These are phyloP conservation scores for Diutina sp. DNA, from an alignment of 1,139 yeast species.

Conservation along the genomic window DNA sequence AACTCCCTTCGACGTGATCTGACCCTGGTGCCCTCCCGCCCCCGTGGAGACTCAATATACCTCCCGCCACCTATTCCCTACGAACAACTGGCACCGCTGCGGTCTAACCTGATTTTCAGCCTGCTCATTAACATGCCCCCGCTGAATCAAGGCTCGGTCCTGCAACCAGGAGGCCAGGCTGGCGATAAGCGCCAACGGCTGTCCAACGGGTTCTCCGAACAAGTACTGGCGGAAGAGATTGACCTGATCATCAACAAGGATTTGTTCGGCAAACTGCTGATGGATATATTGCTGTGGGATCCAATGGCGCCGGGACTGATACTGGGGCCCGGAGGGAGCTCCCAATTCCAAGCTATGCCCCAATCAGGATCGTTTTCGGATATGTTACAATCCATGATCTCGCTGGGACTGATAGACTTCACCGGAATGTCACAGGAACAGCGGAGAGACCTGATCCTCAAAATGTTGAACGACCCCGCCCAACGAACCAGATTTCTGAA, in stretches of 20 bases:
- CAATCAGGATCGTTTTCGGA: constrained; percentile 17
- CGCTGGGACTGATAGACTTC: constrained; percentile 28
- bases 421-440: constrained; percentile 29
- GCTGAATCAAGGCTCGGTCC: constrained; percentile 17
- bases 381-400: constrained; percentile 18
- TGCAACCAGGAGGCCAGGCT: background rate
- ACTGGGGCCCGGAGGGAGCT: background rate
- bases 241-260: constrained; percentile 9
- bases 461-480: constrained; percentile 12
- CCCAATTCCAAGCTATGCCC: constrained; percentile 4
- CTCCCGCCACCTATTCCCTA: constrained; percentile 13
- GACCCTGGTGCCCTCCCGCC: constrained; percentile 4
- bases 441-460: constrained; percentile 29
- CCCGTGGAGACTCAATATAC: constrained; percentile 13
- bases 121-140: constrained; percentile 28
- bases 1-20: background rate
- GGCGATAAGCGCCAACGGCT: background rate
- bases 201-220: constrained; percentile 1
- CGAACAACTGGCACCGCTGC: constrained; percentile 8
- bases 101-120: constrained; percentile 32
- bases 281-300: background rate
- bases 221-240: constrained; percentile 3
- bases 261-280: background rate
- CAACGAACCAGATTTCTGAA: constrained; percentile 1
- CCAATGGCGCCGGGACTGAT: constrained; percentile 3